Conservation (phyloP, 1,139 yeast genomes). For the Suhomyces maxii region DNA sequence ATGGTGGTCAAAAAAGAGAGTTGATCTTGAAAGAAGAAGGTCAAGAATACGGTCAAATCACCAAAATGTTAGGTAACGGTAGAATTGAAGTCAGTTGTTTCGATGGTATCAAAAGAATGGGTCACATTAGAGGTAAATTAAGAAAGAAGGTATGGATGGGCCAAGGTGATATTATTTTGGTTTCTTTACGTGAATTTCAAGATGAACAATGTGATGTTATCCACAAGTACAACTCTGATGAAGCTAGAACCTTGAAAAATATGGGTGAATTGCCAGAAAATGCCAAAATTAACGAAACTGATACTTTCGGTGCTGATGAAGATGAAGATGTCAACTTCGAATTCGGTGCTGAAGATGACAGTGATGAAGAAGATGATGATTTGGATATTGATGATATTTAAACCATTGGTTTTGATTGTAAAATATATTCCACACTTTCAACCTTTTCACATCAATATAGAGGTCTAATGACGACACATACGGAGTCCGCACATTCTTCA, state of each 20-base stretch:
- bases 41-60: constrained; percentile 97
- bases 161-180: constrained; percentile 95
- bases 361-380: constrained; percentile 63
- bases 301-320: constrained; percentile 93
- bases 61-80: constrained; percentile 98
- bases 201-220: constrained; percentile 98
- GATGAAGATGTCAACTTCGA: constrained; percentile 98
- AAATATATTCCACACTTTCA: background rate
- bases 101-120: constrained; percentile 91
- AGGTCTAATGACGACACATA: background rate
- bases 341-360: constrained; percentile 93
- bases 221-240: constrained; percentile 95
- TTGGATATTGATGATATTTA: constrained; percentile 86
- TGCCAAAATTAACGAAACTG: constrained; percentile 97
- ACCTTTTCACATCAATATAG: background rate
- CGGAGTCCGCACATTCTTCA: no score
- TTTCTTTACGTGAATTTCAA: constrained; percentile 96
- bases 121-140: constrained; percentile 97
- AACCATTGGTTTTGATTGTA: constrained; percentile 6
- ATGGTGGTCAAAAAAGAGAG: constrained; percentile 91
- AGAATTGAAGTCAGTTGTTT: constrained; percentile 94
- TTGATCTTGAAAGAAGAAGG: constrained; percentile 90
- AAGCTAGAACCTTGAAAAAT: constrained; percentile 93
- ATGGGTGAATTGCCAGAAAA: constrained; percentile 96
- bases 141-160: constrained; percentile 99